Evolutionary conservation across 2,329 filamentous ascomycete genomes (phyloP).

Genomic region (Cytospora paraplurivora): DNA sequence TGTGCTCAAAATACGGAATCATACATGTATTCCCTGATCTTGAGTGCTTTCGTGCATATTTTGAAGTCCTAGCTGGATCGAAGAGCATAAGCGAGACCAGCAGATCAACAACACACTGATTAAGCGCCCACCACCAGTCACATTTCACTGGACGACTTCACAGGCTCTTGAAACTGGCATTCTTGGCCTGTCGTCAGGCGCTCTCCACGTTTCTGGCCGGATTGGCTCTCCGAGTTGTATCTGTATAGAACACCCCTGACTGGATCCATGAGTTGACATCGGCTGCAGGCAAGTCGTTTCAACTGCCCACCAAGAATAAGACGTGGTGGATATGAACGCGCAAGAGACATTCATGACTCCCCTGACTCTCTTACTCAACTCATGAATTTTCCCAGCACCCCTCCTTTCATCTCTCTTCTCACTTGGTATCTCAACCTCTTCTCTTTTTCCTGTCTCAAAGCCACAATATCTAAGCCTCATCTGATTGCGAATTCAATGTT

Average conservation of each 20-base stretch:
- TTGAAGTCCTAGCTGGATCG: not conserved
- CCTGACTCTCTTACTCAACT: not conserved
- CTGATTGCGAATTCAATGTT: not conserved
- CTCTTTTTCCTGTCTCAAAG: not conserved
- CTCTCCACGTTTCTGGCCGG: not conserved
- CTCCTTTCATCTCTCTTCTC: not conserved
- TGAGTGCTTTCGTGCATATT: not conserved
- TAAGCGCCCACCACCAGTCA: not conserved
- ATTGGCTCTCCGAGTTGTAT: not conserved
- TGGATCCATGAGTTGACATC: not conserved
- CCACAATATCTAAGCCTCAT: not conserved
- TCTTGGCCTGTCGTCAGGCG: slow-evolving; percentile 7
- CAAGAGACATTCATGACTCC: not conserved
- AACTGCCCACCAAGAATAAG: not conserved
- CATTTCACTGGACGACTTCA: not conserved
- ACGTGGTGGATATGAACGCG: not conserved
- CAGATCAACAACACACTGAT: not conserved
- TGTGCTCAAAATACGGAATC: not conserved
- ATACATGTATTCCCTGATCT: not conserved
- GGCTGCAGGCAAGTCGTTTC: not conserved
- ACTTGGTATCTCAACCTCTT: not conserved
- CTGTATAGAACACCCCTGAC: not conserved
- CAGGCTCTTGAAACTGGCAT: slow-evolving; percentile 17
- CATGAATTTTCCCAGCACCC: not conserved
- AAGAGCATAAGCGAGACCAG: not conserved